Conservation (phyloP, 2,329 filamentous ascomycete species). For the Calonectria ilicicola region DNA sequence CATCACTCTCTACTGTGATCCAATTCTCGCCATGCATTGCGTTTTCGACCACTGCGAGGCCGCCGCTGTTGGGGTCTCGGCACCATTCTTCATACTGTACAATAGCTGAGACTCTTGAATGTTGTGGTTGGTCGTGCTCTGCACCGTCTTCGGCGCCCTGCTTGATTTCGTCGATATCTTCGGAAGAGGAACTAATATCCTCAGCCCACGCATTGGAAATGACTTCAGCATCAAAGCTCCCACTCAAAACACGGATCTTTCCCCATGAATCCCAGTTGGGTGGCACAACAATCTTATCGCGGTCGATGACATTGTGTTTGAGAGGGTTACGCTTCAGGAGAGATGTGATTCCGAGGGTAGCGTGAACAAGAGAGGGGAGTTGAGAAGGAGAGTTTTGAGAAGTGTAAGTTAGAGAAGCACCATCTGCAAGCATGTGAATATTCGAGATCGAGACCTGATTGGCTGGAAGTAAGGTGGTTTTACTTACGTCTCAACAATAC, state of each 20-base stretch:
- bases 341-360: constrained; percentile 87
- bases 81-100: constrained; percentile 84
- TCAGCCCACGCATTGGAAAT: constrained; percentile 88
- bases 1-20: constrained; percentile 57
- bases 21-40: constrained; percentile 52
- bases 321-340: constrained; percentile 82
- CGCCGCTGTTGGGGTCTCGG: constrained; percentile 76
- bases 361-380: constrained; percentile 84
- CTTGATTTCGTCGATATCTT: constrained; percentile 41
- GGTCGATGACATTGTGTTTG: constrained; percentile 91
- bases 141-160: constrained; percentile 38
- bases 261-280: constrained; percentile 99
- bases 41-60: constrained; percentile 55
- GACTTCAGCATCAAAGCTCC: constrained; percentile 91
- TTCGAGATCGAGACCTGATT: constrained; percentile 39
- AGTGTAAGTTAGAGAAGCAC: constrained; percentile 87
- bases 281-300: constrained; percentile 93
- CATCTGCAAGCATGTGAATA: constrained; percentile 65
- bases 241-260: constrained; percentile 92
- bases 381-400: constrained; percentile 81
- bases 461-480: constrained; percentile 16
- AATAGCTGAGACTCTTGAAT: constrained; percentile 69
- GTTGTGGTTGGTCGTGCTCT: constrained; percentile 31
- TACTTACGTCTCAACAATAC: constrained; percentile 84
- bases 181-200: constrained; percentile 74